These are phyloP conservation scores for Parathielavia hyrcaniae DNA, from an alignment of 495 filamentous ascomycete genomes.

Conservation along the genomic window DNA sequence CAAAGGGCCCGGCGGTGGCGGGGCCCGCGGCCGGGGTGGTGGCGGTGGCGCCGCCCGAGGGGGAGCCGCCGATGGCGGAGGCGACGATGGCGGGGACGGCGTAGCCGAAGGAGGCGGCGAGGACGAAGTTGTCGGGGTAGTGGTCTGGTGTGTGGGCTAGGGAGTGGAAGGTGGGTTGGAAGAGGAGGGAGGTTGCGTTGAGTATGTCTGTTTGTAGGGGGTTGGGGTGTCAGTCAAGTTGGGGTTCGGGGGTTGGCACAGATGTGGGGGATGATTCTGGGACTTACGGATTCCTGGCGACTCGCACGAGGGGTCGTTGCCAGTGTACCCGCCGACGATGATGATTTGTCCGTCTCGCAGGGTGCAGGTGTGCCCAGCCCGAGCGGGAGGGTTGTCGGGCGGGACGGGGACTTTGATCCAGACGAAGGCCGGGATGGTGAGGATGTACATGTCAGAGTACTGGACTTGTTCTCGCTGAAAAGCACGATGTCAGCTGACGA, in stretches of 20 bases:
- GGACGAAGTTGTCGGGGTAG: slow-evolving; percentile 40
- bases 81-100: slow-evolving; percentile 56
- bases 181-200: slow-evolving; percentile 53
- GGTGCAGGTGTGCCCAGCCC: slow-evolving; percentile 64
- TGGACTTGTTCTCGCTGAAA: slow-evolving; percentile 44
- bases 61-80: slow-evolving; percentile 56
- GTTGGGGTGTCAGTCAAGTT: too few species aligned
- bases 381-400: slow-evolving; percentile 52
- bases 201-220: slow-evolving; percentile 47
- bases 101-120: slow-evolving; percentile 57
- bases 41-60: slow-evolving; percentile 57
- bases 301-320: slow-evolving; percentile 56
- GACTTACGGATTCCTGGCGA: slow-evolving; percentile 54
- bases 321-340: slow-evolving; percentile 65
- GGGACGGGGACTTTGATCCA: slow-evolving; percentile 60
- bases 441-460: slow-evolving; percentile 66
- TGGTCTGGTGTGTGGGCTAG: slow-evolving; percentile 31
- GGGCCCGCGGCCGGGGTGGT: slow-evolving; percentile 55
- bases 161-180: slow-evolving; percentile 55
- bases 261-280: background rate
- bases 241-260: background rate
- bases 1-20: slow-evolving; percentile 60
- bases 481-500: slow-evolving; percentile 8
- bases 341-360: slow-evolving; percentile 66
- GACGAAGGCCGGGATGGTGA: slow-evolving; percentile 66